Evolutionary conservation across 2,329 filamentous ascomycete genomes (phyloP).

Genomic region (Apiospora phragmitis): DNA sequence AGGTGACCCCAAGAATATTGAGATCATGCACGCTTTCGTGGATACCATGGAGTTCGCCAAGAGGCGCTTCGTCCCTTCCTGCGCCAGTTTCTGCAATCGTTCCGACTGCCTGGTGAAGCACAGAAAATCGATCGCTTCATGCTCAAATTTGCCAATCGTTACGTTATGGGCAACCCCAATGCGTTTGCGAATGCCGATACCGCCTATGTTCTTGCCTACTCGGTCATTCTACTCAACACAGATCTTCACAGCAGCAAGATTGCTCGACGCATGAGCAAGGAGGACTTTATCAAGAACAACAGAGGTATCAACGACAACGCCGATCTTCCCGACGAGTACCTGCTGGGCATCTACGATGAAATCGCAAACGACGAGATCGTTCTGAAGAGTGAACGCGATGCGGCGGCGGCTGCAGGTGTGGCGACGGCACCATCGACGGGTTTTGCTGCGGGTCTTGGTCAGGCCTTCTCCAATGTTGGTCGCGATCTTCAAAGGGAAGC

Average conservation of each 20-base stretch:
- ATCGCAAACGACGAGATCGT: conserved; percentile 93
- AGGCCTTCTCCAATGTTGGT: conserved; percentile 88
- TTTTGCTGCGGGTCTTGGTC: conserved; percentile 79
- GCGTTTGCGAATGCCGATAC: conserved; percentile 98
- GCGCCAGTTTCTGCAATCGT: conserved; percentile 88
- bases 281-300: conserved; percentile 99
- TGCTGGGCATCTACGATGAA: conserved; percentile 87
- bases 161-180: conserved; percentile 92
- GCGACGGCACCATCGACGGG: conserved; percentile 62
- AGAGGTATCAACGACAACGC: conserved; percentile 96
- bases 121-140: conserved; percentile 99
- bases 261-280: conserved; percentile 82
- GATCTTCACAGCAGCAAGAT: conserved; percentile 92
- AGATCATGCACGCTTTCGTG: conserved; percentile 98
- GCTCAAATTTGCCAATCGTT: conserved; percentile 97
- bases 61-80: conserved; percentile 91
- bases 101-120: conserved; percentile 91
- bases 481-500: conserved; percentile 90
- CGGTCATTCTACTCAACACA: conserved; percentile 94
- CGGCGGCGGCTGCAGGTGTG: conserved; percentile 75
- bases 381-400: conserved; percentile 85
- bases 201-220: conserved; percentile 93
- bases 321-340: conserved; percentile 90
- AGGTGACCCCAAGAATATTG: conserved; percentile 88
- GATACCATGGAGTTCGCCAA: conserved; percentile 92